Conservation (phyloP, 2,329 filamentous ascomycete species). For the Ceratocystis huliohia region DNA sequence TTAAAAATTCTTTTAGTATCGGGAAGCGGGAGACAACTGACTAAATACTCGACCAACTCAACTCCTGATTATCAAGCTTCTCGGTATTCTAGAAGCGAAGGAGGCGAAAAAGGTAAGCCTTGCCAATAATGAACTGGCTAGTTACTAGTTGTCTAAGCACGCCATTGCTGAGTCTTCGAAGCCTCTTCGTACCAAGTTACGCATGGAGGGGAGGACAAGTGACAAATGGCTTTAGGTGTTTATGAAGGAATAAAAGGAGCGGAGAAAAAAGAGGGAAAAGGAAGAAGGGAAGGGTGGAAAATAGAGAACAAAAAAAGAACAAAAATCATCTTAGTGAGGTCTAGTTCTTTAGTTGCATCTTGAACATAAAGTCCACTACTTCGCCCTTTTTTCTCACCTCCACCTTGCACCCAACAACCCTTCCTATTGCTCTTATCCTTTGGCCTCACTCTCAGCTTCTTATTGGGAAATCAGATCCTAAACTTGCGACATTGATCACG, state of each 20-base stretch:
- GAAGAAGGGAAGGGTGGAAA: background rate
- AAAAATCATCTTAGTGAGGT: background rate
- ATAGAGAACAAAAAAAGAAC: background rate
- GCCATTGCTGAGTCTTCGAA: conserved; percentile 1
- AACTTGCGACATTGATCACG: conserved; percentile 17
- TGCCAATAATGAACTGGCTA: too few relatives aligned
- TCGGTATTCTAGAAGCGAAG: background rate
- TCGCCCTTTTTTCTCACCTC: background rate
- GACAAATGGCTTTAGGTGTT: background rate
- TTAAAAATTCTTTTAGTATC: background rate
- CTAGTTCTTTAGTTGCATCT: background rate
- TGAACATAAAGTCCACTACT: background rate
- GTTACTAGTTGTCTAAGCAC: background rate
- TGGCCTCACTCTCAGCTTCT: background rate
- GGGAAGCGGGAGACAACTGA: background rate
- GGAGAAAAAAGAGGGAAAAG: background rate
- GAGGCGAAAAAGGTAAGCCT: too few relatives aligned
- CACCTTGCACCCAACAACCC: background rate
- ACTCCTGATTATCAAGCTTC: background rate
- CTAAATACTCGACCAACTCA: background rate
- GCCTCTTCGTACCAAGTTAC: background rate
- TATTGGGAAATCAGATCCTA: background rate
- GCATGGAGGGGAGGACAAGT: background rate
- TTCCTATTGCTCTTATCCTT: background rate
- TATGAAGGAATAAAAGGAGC: background rate